phyloP scores from a whole-genome alignment of 2,329 filamentous ascomycete species.

The Magnaporthiopsis incrustans region DNA sequence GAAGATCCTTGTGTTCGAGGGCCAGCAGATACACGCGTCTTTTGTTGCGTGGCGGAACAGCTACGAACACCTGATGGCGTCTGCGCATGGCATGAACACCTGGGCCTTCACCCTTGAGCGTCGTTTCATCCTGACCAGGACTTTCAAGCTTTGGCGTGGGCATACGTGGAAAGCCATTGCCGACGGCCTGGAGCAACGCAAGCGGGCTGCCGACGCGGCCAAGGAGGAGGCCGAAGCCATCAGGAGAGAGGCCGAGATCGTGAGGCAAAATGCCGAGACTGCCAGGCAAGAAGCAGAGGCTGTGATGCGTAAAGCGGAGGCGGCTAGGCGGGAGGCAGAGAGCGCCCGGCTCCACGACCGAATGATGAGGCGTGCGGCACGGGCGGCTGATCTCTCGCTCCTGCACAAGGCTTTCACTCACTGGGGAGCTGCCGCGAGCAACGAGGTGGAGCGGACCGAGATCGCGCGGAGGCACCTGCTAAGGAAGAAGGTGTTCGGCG shows the following conservation, averaged over 20 bases:
- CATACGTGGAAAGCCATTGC: not conserved
- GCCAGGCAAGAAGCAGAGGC: not conserved
- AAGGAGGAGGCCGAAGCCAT: not conserved
- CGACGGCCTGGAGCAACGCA: not conserved
- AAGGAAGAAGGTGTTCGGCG: slow-evolving; percentile 58
- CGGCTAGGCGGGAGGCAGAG: slow-evolving; percentile 1
- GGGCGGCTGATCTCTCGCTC: slow-evolving; percentile 58
- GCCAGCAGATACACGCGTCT: not conserved
- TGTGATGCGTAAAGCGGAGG: not conserved
- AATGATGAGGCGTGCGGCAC: slow-evolving; percentile 50
- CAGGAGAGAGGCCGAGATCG: not conserved
- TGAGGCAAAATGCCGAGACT: not conserved
- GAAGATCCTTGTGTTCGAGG: not conserved
- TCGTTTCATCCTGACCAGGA: not conserved
- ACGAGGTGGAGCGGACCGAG: slow-evolving; percentile 58
- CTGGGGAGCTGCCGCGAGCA: slow-evolving; percentile 59
- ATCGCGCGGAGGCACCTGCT: slow-evolving; percentile 64
- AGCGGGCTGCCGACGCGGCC: not conserved
- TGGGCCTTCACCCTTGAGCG: not conserved
- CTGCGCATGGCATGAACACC: not conserved
- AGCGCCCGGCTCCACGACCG: slow-evolving; percentile 16
- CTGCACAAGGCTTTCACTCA: slow-evolving; percentile 57
- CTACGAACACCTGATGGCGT: not conserved
- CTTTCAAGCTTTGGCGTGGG: not conserved
- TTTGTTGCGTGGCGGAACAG: not conserved